Percentiles rank a stretch among this genome's conserved stretches.
Conservation (phyloP, 139 green algal species). For the Astrephomene gubernaculifera region DNA sequence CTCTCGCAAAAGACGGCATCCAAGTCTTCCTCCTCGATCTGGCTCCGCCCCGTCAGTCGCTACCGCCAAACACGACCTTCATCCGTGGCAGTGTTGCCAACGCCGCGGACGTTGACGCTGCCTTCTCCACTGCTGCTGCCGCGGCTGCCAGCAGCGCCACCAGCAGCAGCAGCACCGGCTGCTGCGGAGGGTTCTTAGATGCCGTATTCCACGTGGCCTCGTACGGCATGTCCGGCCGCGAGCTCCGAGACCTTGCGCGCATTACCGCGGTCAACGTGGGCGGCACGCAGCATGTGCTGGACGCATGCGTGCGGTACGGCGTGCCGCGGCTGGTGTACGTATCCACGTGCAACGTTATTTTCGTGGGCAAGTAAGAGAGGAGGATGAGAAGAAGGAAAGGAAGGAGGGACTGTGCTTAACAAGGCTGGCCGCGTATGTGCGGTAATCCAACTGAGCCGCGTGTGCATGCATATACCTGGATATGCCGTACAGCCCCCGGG, state of each 20-base stretch:
- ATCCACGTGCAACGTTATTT: slow-evolving; percentile 52
- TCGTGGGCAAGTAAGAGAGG: slow-evolving; percentile 25
- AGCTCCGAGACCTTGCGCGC: slow-evolving; percentile 32
- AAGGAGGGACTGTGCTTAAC: too few relatives aligned
- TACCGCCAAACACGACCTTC: not conserved
- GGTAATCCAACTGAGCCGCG: too few relatives aligned
- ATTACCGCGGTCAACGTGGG: slow-evolving; percentile 55
- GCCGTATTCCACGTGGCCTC: slow-evolving; percentile 64
- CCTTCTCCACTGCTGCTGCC: not conserved
- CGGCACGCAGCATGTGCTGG: slow-evolving; percentile 55
- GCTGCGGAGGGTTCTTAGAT: not conserved
- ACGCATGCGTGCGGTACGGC: slow-evolving; percentile 42
- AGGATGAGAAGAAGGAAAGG: too few relatives aligned
- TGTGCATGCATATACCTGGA: too few relatives aligned
- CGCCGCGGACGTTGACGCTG: not conserved
- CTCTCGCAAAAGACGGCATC: not conserved
- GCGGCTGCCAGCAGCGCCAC: not conserved
- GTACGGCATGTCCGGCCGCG: slow-evolving; percentile 60
- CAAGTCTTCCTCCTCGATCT: slow-evolving; percentile 10
- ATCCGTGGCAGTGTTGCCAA: not conserved
- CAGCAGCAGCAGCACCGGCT: too few relatives aligned
- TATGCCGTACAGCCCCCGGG: too few relatives aligned
- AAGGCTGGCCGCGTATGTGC: too few relatives aligned
- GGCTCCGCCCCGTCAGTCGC: not conserved
- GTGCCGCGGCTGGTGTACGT: slow-evolving; percentile 63